These are phyloP conservation scores for Reticulascus tulasneorum DNA, from an alignment of 2,329 filamentous ascomycete species.

Conservation along the genomic window DNA sequence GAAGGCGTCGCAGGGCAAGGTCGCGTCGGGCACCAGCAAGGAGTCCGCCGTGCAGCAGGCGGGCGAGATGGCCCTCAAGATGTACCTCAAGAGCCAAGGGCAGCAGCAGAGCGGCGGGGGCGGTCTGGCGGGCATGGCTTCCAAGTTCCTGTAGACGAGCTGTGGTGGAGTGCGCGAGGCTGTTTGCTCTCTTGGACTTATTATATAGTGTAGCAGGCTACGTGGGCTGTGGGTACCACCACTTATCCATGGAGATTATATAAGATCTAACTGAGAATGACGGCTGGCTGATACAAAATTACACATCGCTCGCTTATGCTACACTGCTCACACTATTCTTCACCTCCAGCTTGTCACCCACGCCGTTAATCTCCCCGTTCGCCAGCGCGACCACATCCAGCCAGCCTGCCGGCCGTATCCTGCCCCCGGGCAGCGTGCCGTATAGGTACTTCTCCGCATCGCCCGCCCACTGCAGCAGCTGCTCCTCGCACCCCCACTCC, in stretches of 20 bases:
- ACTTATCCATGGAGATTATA: too few relatives aligned
- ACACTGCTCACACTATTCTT: slow-evolving; percentile 6
- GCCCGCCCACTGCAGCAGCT: slow-evolving; percentile 55
- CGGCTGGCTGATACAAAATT: not conserved
- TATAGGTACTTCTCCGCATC: slow-evolving; percentile 55
- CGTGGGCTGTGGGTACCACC: too few relatives aligned
- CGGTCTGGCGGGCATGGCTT: slow-evolving; percentile 41
- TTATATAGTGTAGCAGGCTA: too few relatives aligned
- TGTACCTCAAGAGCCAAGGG: slow-evolving; percentile 79
- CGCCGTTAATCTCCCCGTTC: slow-evolving; percentile 13
- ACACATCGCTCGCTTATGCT: not conserved
- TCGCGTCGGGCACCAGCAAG: slow-evolving; percentile 63
- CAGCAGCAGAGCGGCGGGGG: slow-evolving; percentile 47
- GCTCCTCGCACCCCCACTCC: slow-evolving; percentile 65
- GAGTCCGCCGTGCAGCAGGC: slow-evolving; percentile 75
- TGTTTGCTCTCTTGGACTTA: too few relatives aligned
- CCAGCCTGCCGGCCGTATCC: slow-evolving; percentile 51
- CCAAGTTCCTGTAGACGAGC: slow-evolving; percentile 50
- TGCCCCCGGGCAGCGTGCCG: slow-evolving; percentile 41
- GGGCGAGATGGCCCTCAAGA: slow-evolving; percentile 82
- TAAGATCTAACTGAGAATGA: too few relatives aligned
- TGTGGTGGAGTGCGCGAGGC: too few relatives aligned
- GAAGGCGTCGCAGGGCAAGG: slow-evolving; percentile 50
- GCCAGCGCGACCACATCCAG: slow-evolving; percentile 48
- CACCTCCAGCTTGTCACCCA: slow-evolving; percentile 2